Conservation (phyloP, 2,329 filamentous ascomycete species). For the Trichoderma citrinoviride region DNA sequence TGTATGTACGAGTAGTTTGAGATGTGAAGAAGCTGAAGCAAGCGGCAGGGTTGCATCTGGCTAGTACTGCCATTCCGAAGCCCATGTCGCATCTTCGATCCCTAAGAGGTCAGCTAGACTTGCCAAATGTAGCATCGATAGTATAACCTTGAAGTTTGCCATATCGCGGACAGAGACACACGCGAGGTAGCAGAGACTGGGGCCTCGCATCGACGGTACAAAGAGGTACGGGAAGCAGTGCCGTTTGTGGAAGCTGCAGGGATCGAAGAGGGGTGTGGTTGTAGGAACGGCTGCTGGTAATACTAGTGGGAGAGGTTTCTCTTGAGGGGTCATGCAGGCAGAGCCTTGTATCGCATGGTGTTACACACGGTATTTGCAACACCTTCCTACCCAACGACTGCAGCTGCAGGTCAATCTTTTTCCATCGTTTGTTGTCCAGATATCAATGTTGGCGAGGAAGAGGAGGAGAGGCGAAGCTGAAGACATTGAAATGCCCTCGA, state of each 20-base stretch:
- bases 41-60: neutral
- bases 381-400: neutral
- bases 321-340: conserved; percentile 2
- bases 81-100: conserved; percentile 8
- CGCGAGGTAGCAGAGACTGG: neutral
- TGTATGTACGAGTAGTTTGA: too few species aligned
- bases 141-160: too few species aligned
- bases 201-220: neutral
- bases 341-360: neutral
- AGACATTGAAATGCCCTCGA: neutral
- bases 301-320: neutral
- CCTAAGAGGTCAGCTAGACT: neutral
- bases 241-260: neutral
- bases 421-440: neutral
- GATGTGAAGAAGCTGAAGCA: too few species aligned
- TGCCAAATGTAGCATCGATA: neutral
- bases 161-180: neutral
- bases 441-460: neutral
- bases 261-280: neutral
- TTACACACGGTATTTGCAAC: conserved; percentile 5
- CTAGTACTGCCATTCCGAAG: neutral
- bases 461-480: neutral
- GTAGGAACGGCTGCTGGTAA: neutral
- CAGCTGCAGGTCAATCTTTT: neutral
- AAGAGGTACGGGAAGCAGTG: neutral